Conservation (phyloP, 108 stramenopile genomes). For the Parietichytrium sp. region DNA sequence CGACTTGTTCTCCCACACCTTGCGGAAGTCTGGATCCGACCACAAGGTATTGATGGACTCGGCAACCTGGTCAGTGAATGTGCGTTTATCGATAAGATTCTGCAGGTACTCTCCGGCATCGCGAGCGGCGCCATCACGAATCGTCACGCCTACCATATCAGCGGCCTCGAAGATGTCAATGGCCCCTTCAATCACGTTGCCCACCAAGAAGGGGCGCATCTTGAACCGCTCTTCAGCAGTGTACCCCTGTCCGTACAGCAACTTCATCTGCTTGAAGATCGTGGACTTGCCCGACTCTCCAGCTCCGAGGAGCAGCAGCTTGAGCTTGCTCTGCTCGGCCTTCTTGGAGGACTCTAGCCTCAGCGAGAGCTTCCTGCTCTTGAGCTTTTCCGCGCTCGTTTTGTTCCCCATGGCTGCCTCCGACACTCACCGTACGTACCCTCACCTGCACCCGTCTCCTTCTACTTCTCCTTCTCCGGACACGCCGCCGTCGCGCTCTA, state of each 20-base stretch:
- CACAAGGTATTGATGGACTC: slow-evolving; percentile 41
- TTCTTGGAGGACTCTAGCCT: background rate
- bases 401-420: slow-evolving; percentile 39
- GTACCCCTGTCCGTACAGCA: slow-evolving; percentile 52
- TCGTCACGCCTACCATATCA: background rate
- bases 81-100: background rate
- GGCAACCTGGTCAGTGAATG: background rate
- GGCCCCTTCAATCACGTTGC: slow-evolving; percentile 39
- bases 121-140: background rate
- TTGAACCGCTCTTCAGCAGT: slow-evolving; percentile 37
- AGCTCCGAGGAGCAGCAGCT: slow-evolving; percentile 52
- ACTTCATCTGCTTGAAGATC: slow-evolving; percentile 60
- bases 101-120: background rate
- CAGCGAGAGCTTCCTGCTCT: background rate
- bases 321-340: slow-evolving; percentile 44
- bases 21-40: slow-evolving; percentile 43
- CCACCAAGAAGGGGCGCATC: background rate
- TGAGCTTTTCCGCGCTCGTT: background rate
- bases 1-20: slow-evolving; percentile 28
- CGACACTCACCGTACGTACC: too few relatives aligned
- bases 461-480: too few relatives aligned
- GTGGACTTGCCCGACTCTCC: slow-evolving; percentile 58
- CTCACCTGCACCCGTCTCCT: too few relatives aligned
- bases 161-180: slow-evolving; percentile 23
- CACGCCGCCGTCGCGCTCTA: too few relatives aligned